Base-by-base conservation (phyloP, 306 rosid genomes). In the Trichosanthes truncata region DNA sequence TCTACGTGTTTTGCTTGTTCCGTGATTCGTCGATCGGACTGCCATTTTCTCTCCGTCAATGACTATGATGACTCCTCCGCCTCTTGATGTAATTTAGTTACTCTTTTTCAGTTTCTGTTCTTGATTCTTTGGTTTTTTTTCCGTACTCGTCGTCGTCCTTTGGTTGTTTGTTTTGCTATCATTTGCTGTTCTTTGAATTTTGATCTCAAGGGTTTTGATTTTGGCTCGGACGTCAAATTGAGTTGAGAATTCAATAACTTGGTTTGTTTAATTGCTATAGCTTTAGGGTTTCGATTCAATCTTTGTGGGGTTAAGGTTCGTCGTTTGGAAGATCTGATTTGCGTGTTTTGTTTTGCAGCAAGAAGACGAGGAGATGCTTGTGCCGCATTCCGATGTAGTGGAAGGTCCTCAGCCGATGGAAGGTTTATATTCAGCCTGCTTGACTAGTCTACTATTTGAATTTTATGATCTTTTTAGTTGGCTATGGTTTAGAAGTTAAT, bases 391-490 rank as follows among this genome's bases (percentile, higher is more conserved):
- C 49, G 91, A 88, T 86, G 59, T 81, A 76, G 87, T 84, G 60
- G 89, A 88, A 73, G 89, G 89, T 52, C 91, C 89, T 81, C 89
- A 84, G 80, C 91, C 91, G 43, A 88, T 88, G 91, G 91, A 88
- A 88, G 91, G 91, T 88, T 81, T 66, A 33, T 72, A 20, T 46
- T 41, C 26, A n/a, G 15, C 73, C 67, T 46, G 23, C 15, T 18
- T 15, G 48, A 33, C 2, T 69, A 7, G 61, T 74, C 45, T 43
- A 36, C 46, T 31, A 29, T 75, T 61, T 69, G 4, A 60, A 75
- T 81, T 79, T 79, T 40, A 10, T 82, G 12, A 48, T 46, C 60
- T 79, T 53, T 49, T 65, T 31, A 25, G 20, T 53, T 52, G 9
- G 33, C 17, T 4, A 53, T 72, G 36, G 73, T 76, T 74, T 75